Conservation (phyloP, 108 stramenopile species). For the Schizochytrium sp. region DNA sequence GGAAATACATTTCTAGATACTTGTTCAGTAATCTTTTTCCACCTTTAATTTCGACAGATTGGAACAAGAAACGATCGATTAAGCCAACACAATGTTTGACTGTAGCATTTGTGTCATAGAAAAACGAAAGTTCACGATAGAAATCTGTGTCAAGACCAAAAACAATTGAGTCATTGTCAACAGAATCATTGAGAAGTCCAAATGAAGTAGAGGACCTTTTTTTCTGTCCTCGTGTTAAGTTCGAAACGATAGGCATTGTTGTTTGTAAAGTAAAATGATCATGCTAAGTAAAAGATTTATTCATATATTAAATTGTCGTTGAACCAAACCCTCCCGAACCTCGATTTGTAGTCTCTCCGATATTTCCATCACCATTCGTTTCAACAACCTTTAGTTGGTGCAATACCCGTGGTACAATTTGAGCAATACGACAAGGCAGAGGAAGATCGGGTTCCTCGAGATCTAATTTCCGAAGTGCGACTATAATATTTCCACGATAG, state of each 20-base stretch:
- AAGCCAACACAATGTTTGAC: background rate
- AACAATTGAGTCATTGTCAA: background rate
- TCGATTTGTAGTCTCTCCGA: background rate
- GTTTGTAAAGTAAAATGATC: too few species aligned
- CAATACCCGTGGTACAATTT: background rate
- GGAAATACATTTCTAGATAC: background rate
- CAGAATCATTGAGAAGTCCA: background rate
- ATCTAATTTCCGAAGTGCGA: background rate
- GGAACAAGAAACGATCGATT: background rate
- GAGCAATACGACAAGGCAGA: background rate
- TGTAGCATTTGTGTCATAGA: background rate
- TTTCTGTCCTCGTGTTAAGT: too few species aligned
- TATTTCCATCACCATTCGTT: background rate
- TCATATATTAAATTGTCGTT: too few species aligned
- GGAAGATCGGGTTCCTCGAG: background rate
- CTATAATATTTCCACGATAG: background rate
- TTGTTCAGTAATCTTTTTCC: background rate
- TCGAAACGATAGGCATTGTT: too few species aligned
- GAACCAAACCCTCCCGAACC: constrained; percentile 21
- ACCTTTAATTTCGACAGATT: background rate
- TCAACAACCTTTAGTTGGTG: background rate
- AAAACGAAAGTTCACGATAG: background rate
- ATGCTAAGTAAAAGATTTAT: too few species aligned
- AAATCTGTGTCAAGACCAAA: background rate
- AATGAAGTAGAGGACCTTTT: too few species aligned